Evolutionary conservation across 495 filamentous ascomycete species (phyloP).

Genomic region (Usnea hakonensis): DNA sequence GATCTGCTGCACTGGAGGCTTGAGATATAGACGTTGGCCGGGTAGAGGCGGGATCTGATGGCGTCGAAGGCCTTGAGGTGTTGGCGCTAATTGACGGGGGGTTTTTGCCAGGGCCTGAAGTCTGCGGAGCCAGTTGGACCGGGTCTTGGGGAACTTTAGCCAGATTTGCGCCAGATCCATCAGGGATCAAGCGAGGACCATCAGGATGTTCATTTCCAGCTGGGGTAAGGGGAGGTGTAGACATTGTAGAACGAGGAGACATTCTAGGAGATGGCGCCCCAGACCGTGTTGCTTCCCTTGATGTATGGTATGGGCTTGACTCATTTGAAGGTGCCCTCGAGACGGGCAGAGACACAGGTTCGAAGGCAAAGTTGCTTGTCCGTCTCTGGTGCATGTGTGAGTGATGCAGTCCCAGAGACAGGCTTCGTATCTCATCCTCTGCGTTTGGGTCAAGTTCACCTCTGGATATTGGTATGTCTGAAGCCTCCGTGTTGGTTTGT

Average conservation of each 20-base stretch:
- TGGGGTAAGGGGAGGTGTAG: slow-evolving; percentile 86
- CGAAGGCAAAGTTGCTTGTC: slow-evolving; percentile 79
- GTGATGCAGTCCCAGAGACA: slow-evolving; percentile 64
- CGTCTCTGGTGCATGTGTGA: slow-evolving; percentile 70
- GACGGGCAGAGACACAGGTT: slow-evolving; percentile 76
- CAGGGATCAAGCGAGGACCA: slow-evolving; percentile 5
- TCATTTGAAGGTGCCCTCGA: slow-evolving; percentile 59
- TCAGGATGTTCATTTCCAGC: slow-evolving; percentile 60
- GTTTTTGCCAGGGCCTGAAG: slow-evolving; percentile 41
- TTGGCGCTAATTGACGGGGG: slow-evolving; percentile 30
- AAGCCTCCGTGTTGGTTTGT: slow-evolving; percentile 30
- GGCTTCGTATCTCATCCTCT: slow-evolving; percentile 58
- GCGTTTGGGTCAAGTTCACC: slow-evolving; percentile 42
- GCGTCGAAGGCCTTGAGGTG: slow-evolving; percentile 41
- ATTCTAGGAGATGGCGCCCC: slow-evolving; percentile 28
- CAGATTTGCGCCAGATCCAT: slow-evolving; percentile 15
- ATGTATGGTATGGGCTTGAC: slow-evolving; percentile 26
- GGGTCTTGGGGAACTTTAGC: slow-evolving; percentile 33
- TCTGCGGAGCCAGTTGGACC: slow-evolving; percentile 58
- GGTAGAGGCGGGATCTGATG: slow-evolving; percentile 34
- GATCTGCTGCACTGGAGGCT: slow-evolving; percentile 32
- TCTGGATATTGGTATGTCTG: slow-evolving; percentile 27
- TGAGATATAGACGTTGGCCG: slow-evolving; percentile 41
- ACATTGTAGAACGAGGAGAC: slow-evolving; percentile 49
- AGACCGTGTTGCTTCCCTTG: slow-evolving; percentile 21